Conservation (phyloP, 2,329 filamentous ascomycete species). For the Fusarium hainanense region DNA sequence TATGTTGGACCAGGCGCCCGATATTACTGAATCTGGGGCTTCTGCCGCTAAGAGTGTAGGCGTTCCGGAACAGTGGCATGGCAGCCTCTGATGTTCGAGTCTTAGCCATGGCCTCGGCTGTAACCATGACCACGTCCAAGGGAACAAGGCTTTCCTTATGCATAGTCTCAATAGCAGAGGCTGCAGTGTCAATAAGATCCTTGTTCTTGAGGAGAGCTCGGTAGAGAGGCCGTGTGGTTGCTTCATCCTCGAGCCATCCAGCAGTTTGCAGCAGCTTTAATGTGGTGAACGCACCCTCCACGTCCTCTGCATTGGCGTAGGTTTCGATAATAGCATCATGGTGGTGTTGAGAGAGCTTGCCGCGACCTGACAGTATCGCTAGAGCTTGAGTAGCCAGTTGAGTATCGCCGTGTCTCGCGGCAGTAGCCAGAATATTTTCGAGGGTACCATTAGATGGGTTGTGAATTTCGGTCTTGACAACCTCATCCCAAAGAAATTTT, state of each 20-base stretch:
- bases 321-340: constrained; percentile 83
- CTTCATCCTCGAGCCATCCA: constrained; percentile 63
- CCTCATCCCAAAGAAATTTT: constrained; percentile 75
- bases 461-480: constrained; percentile 61
- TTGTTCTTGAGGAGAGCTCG: constrained; percentile 62
- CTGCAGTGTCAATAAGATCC: constrained; percentile 61
- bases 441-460: constrained; percentile 69
- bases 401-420: constrained; percentile 74
- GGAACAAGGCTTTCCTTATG: constrained; percentile 51
- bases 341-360: constrained; percentile 72
- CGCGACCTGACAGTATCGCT: constrained; percentile 53
- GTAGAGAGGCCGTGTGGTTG: constrained; percentile 73
- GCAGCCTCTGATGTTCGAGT: constrained; percentile 47
- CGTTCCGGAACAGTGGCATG: constrained; percentile 49
- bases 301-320: constrained; percentile 69
- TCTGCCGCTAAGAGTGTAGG: constrained; percentile 46
- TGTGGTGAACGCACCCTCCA: constrained; percentile 74
- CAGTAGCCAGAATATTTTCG: constrained; percentile 76
- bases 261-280: constrained; percentile 77
- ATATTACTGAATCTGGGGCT: constrained; percentile 44
- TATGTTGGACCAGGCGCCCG: constrained; percentile 48
- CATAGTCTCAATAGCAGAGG: constrained; percentile 67
- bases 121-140: constrained; percentile 50
- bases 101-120: constrained; percentile 51
- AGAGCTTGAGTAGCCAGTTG: constrained; percentile 78